Conservation (phyloP, 371 early-diverging fungal genomes). For the Rhizopus delemar region DNA sequence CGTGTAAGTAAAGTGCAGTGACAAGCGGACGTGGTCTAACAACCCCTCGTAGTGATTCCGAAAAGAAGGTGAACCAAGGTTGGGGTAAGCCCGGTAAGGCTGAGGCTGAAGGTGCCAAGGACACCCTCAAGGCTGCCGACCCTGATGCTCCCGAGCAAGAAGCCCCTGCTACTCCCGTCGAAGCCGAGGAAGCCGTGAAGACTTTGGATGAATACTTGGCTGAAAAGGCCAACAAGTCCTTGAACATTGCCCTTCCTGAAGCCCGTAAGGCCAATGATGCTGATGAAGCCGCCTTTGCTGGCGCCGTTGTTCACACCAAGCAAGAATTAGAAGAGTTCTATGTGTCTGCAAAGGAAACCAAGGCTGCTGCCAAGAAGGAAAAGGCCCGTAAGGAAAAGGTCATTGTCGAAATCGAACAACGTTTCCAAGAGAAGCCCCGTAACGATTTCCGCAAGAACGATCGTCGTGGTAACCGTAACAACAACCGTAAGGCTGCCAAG, state of each 20-base stretch:
- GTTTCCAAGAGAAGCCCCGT: constrained; percentile 51
- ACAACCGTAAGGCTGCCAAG: constrained; percentile 42
- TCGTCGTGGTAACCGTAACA: constrained; percentile 42
- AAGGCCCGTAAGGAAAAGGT: constrained; percentile 59
- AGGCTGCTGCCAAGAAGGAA: constrained; percentile 37
- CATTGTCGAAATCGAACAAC: constrained; percentile 53
- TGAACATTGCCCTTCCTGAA: constrained; percentile 63
- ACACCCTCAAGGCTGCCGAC: constrained; percentile 34
- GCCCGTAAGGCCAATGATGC: constrained; percentile 64
- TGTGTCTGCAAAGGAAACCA: constrained; percentile 62
- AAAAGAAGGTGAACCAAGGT: constrained; percentile 82
- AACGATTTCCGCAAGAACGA: constrained; percentile 39
- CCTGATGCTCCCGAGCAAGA: constrained; percentile 50
- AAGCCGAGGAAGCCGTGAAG: constrained; percentile 73
- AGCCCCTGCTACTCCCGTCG: constrained; percentile 35
- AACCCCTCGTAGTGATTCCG: constrained; percentile 68
- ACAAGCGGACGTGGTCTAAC: constrained; percentile 33
- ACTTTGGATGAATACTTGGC: constrained; percentile 80
- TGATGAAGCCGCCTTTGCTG: constrained; percentile 79
- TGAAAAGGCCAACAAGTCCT: constrained; percentile 67
- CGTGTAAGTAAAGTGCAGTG: constrained; percentile 40
- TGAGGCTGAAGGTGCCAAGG: constrained; percentile 47
- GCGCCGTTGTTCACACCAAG: constrained; percentile 69
- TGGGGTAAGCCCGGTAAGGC: constrained; percentile 69
- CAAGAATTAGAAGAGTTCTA: constrained; percentile 66